Evolutionary conservation across 768 basidiomycete genomes (phyloP), one percentile per base, ranked within the genome.

Genomic region (Phaffia tasmanica): DNA sequence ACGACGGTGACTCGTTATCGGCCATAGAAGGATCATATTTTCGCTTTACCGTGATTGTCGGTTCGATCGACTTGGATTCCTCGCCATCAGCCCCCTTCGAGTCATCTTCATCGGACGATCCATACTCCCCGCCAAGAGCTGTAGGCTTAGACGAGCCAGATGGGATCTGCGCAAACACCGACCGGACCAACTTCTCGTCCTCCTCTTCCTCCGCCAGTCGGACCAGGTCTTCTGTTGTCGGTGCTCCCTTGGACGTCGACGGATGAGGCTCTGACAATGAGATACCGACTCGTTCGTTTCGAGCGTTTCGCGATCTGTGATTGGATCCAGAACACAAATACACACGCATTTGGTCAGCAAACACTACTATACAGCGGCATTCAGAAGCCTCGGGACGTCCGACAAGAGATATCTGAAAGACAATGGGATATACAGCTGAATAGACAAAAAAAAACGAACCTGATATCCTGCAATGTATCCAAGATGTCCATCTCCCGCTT

Each of bases 401-500:
- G 15, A 15, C 23, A 23, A 54, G 53, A 54, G 53, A 15, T 87
- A 87, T 63, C 88, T 81, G 67, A 92, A 89, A 69, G 4, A 46
- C 18, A 61, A n/a, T 2, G 16, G 9, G 21, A 27, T 4, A 30
- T 16, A 60, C 7, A 16, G 47, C 14, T n/a, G 16, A 6, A 2
- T 4, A 30, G 11, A 47, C 4, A 27, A 29, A 27, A 7, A 25
- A 23, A 9, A 6, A 71, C 72, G 62, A 32, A 73, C 74, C 75
- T 69, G 46, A 76, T 64, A 69, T 97, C 93, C 74, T 95, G 91
- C 66, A 99, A 80, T 16, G 90, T 90, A 74, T 99, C 95, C 71
- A 98, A 81, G 63, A 94, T 87, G 73, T 97, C 95, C 95, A 99
- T 99, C 78, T 97, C 94, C 61, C 93, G 83, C 76, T 94, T 92